Percentiles rank a stretch among this genome's conserved stretches.
These are phyloP conservation scores for Populus hybrid DNA, from an alignment of 441 rosid species.

Conservation along the genomic window DNA sequence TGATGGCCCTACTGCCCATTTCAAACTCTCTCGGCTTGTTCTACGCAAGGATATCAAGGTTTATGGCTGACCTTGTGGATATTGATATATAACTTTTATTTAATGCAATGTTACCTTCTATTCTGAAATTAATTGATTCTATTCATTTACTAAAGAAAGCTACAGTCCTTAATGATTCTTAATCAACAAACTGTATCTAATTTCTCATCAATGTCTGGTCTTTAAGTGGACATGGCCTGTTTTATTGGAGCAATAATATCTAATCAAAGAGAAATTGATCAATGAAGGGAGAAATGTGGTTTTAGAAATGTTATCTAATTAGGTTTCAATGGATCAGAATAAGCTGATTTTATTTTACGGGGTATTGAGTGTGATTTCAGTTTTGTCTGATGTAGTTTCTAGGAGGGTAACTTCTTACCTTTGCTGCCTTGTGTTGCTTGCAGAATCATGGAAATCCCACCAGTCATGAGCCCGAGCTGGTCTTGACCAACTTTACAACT, in stretches of 20 bases:
- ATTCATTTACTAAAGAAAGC: not conserved
- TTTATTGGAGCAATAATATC: not conserved
- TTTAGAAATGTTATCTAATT: constrained; percentile 1
- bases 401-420: not conserved
- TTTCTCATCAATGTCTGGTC: not conserved
- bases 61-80: not conserved
- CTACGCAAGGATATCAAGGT: constrained; percentile 91
- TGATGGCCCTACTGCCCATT: constrained; percentile 91
- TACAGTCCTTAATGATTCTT: not conserved
- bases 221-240: not conserved
- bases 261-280: not conserved
- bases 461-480: constrained; percentile 79
- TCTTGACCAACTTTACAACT: constrained; percentile 79
- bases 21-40: constrained; percentile 77
- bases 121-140: not conserved
- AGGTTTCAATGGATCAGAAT: not conserved
- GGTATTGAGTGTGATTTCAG: not conserved
- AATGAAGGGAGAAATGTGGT: not conserved
- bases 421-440: constrained; percentile 10
- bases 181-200: not conserved
- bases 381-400: not conserved
- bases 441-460: constrained; percentile 97
- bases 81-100: not conserved
- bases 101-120: not conserved
- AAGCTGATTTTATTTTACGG: not conserved